Percentiles rank a stretch among this genome's conserved stretches.
Conservation (phyloP, 176 grass and related monocot species). For the Oryza longistaminata region DNA sequence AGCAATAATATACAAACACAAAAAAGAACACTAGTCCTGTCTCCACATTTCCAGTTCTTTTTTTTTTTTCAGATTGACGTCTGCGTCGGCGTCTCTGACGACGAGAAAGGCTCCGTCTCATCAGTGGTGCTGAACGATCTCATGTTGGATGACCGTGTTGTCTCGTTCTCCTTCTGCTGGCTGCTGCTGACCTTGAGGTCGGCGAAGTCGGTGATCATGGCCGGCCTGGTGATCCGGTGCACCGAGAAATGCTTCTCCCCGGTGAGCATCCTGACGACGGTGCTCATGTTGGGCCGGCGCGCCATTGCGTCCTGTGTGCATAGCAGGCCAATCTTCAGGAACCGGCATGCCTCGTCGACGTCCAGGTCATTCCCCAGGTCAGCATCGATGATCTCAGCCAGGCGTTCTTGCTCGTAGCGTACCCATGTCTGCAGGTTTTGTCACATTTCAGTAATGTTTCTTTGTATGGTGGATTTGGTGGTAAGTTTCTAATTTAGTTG, state of each 20-base stretch:
- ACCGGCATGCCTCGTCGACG: constrained; percentile 59
- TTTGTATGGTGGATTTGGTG: not conserved
- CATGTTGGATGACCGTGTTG: not conserved
- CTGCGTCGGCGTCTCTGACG: constrained; percentile 42
- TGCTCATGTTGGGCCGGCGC: constrained; percentile 70
- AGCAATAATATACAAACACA: constrained; percentile 38
- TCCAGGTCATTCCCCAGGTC: constrained; percentile 55
- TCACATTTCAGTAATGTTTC: not conserved
- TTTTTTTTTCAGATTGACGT: constrained; percentile 21
- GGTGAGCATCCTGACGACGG: constrained; percentile 56
- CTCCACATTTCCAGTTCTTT: constrained; percentile 2
- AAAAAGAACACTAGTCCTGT: not conserved
- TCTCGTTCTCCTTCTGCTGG: not conserved
- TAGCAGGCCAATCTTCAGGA: constrained; percentile 73
- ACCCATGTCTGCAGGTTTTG: constrained; percentile 65
- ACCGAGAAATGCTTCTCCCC: constrained; percentile 48
- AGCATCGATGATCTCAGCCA: constrained; percentile 65
- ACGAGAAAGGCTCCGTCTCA: constrained; percentile 25
- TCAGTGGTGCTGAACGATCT: constrained; percentile 51
- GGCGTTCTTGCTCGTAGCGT: constrained; percentile 45
- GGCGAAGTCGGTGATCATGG: constrained; percentile 73
- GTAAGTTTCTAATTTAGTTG: not conserved
- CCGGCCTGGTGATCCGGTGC: constrained; percentile 65
- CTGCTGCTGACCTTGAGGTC: constrained; percentile 71
- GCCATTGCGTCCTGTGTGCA: constrained; percentile 83